A percentile compares a stretch with the other conserved stretches of the same genome.
These are phyloP conservation scores for Ceriops decandra DNA, from an alignment of 345 rosid genomes.

Conservation along the genomic window DNA sequence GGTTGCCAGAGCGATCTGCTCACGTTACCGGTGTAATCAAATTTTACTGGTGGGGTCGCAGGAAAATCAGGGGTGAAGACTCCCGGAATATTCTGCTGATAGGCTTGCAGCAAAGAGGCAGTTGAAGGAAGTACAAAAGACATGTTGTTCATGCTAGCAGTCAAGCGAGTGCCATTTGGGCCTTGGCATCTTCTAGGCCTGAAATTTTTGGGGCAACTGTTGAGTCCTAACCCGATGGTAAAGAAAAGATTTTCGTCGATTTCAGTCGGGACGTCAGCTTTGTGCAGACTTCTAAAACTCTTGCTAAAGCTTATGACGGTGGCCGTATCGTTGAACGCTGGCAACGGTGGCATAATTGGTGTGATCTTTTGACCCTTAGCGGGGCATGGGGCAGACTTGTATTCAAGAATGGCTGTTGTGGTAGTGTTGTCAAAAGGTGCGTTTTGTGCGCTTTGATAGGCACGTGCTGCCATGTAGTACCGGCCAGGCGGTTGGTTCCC, in stretches of 20 bases:
- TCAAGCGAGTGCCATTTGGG: constrained; percentile 80
- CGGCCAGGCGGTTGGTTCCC: constrained; percentile 66
- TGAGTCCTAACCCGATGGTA: constrained; percentile 72
- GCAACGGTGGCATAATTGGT: constrained; percentile 54
- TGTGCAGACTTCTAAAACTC: constrained; percentile 44
- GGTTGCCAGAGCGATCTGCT: constrained; percentile 70
- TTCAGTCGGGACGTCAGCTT: constrained; percentile 59
- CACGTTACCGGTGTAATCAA: constrained; percentile 83
- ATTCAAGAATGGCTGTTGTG: constrained; percentile 83
- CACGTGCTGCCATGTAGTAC: constrained; percentile 76
- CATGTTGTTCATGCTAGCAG: constrained; percentile 79
- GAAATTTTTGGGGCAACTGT: constrained; percentile 59
- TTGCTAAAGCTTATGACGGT: constrained; percentile 56
- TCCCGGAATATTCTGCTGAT: constrained; percentile 52
- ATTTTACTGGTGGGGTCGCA: constrained; percentile 51
- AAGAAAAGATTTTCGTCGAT: constrained; percentile 69
- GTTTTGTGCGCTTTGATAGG: constrained; percentile 75
- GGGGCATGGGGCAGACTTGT: constrained; percentile 71
- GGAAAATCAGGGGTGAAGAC: constrained; percentile 91
- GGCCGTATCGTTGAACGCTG: constrained; percentile 72
- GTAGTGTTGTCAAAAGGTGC: constrained; percentile 84
- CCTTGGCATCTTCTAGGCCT: constrained; percentile 58
- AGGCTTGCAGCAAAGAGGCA: constrained; percentile 73
- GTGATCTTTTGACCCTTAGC: constrained; percentile 30
- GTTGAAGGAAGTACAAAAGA: constrained; percentile 71